Evolutionary conservation across 2,329 filamentous ascomycete genomes (phyloP).

Genomic region (Sporothrix luriei): DNA sequence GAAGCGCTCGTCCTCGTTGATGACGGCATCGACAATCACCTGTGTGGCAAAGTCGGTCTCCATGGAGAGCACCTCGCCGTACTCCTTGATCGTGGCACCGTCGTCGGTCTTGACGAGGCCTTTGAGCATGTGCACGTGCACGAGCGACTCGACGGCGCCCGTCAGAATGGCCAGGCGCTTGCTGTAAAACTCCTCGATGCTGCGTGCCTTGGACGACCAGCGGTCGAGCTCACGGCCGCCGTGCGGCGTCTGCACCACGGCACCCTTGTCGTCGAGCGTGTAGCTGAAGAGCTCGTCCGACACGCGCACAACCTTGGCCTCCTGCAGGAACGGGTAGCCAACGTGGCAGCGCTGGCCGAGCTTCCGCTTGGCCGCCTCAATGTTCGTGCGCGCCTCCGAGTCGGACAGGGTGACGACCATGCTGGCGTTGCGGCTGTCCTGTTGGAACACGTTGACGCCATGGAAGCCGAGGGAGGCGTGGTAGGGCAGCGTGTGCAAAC

Average conservation of each 20-base stretch:
- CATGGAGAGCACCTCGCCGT: slow-evolving; percentile 79
- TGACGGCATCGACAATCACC: slow-evolving; percentile 82
- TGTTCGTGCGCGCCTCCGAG: slow-evolving; percentile 69
- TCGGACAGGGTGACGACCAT: slow-evolving; percentile 86
- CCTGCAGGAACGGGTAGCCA: slow-evolving; percentile 92
- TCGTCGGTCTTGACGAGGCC: slow-evolving; percentile 88
- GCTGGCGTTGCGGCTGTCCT: slow-evolving; percentile 94
- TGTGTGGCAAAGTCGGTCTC: slow-evolving; percentile 92
- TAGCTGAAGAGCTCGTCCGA: slow-evolving; percentile 95
- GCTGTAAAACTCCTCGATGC: slow-evolving; percentile 84
- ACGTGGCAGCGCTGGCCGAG: slow-evolving; percentile 86
- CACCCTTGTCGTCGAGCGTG: slow-evolving; percentile 66
- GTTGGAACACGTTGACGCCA: slow-evolving; percentile 91
- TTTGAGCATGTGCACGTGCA: slow-evolving; percentile 92
- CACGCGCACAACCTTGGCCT: slow-evolving; percentile 85
- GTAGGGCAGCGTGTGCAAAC: slow-evolving; percentile 81
- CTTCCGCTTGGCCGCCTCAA: slow-evolving; percentile 73
- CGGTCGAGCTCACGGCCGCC: slow-evolving; percentile 74
- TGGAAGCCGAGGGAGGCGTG: slow-evolving; percentile 81
- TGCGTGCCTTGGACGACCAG: slow-evolving; percentile 80
- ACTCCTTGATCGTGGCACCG: slow-evolving; percentile 90
- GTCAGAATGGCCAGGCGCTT: slow-evolving; percentile 88
- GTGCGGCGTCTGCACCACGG: slow-evolving; percentile 71
- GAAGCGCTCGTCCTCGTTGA: slow-evolving; percentile 91
- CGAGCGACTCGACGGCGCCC: slow-evolving; percentile 81